Percentiles rank a stretch among this genome's conserved stretches.
Conservation (phyloP, 805 yeast species). For the Kuraishia borneana region DNA sequence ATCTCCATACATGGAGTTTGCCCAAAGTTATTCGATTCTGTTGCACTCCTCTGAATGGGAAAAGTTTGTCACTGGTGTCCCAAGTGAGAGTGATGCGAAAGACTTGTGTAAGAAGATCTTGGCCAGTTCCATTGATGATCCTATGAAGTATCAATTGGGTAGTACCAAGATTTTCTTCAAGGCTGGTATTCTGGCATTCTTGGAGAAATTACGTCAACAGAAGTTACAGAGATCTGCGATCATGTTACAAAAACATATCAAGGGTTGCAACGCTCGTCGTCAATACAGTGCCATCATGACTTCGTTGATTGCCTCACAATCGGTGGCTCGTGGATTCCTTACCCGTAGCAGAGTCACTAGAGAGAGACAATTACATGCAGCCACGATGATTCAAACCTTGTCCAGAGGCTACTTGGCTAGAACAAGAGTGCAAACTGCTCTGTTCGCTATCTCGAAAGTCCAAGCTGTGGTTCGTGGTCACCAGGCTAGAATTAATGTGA, state of each 20-base stretch:
- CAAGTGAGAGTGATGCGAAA: conserved; percentile 44
- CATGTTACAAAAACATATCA: conserved; percentile 74
- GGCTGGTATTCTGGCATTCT: conserved; percentile 90
- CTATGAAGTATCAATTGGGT: conserved; percentile 76
- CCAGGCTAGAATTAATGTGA: conserved; percentile 39
- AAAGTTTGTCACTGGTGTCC: conserved; percentile 38
- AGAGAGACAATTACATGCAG: conserved; percentile 51
- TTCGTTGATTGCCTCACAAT: conserved; percentile 48
- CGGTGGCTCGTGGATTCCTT: conserved; percentile 50
- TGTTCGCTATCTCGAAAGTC: conserved; percentile 25
- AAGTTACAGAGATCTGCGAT: conserved; percentile 72
- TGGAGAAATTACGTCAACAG: conserved; percentile 77
- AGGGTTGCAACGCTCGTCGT: conserved; percentile 52
- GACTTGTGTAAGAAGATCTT: conserved; percentile 63
- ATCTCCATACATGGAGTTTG: conserved; percentile 92
- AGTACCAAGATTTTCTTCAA: conserved; percentile 89
- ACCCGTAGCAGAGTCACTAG: conserved; percentile 43
- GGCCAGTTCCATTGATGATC: conserved; percentile 50
- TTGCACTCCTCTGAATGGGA: conserved; percentile 65
- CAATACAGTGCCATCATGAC: conserved; percentile 41
- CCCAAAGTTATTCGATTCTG: conserved; percentile 75
- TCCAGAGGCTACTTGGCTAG: conserved; percentile 46
- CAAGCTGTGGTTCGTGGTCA: conserved; percentile 42
- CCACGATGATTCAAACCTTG: conserved; percentile 59
- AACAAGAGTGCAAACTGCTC: conserved; percentile 20